Conservation (phyloP, 2,329 filamentous ascomycete genomes). For the Colletotrichum musae region DNA sequence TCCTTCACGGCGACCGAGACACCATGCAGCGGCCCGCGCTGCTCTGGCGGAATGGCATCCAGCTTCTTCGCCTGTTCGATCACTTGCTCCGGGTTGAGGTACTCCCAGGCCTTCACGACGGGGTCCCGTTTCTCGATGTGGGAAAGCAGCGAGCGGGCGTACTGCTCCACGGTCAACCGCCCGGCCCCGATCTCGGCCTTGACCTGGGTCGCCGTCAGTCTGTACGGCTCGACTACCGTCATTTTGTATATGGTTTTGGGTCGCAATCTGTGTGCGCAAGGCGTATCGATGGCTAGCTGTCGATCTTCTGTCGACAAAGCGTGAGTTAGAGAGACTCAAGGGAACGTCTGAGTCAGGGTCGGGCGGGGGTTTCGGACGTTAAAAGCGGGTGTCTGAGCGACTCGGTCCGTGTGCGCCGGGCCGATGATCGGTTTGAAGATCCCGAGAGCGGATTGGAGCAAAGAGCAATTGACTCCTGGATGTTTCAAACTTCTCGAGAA, state of each 20-base stretch:
- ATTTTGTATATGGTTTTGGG: neutral
- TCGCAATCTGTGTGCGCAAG: no score
- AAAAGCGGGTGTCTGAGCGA: neutral
- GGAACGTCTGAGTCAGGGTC: neutral
- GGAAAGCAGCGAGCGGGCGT: conserved; percentile 62
- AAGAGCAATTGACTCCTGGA: neutral
- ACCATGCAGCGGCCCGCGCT: conserved; percentile 70
- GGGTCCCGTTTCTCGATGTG: conserved; percentile 61
- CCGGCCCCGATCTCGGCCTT: conserved; percentile 54
- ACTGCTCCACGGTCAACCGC: conserved; percentile 63
- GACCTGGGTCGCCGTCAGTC: conserved; percentile 59
- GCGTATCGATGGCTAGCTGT: no score
- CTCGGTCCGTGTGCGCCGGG: neutral
- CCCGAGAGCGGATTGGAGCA: neutral
- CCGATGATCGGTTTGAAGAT: neutral
- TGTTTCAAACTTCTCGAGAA: neutral
- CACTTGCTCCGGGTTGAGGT: conserved; percentile 61
- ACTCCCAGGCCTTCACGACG: conserved; percentile 65
- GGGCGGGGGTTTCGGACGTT: neutral
- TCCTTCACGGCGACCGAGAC: conserved; percentile 73
- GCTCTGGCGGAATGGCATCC: conserved; percentile 61
- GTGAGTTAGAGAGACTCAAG: neutral
- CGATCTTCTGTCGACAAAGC: no score
- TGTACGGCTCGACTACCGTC: conserved; percentile 32
- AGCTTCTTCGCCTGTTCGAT: conserved; percentile 64